These are phyloP conservation scores for Glonium stellatum DNA, from an alignment of 495 filamentous ascomycete species.

Conservation along the genomic window DNA sequence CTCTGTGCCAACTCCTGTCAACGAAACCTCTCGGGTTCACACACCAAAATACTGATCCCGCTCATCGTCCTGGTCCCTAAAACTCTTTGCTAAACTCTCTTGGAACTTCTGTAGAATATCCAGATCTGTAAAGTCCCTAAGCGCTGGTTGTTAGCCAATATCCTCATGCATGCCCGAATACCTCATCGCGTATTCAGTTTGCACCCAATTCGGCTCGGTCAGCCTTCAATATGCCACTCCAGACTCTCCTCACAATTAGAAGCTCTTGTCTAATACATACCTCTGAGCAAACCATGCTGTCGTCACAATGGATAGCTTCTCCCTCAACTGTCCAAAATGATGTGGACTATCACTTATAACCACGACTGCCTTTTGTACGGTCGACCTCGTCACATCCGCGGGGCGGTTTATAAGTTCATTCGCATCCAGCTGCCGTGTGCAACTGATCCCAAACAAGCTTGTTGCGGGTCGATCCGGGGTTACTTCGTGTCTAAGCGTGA, in stretches of 20 bases:
- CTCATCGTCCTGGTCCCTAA: conserved; percentile 61
- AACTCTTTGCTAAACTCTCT: conserved; percentile 68
- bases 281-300: conserved; percentile 94
- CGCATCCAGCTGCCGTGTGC: conserved; percentile 83
- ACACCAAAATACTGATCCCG: conserved; percentile 81
- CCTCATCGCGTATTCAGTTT: background rate
- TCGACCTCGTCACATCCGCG: conserved; percentile 85
- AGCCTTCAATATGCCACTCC: background rate
- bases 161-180: background rate
- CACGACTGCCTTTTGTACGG: conserved; percentile 97
- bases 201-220: background rate
- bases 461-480: conserved; percentile 55
- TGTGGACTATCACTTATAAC: conserved; percentile 83
- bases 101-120: conserved; percentile 81
- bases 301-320: conserved; percentile 81
- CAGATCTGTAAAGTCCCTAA: conserved; percentile 62
- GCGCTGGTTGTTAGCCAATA: background rate
- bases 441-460: conserved; percentile 93
- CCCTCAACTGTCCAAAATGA: conserved; percentile 50
- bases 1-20: background rate
- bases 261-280: conserved; percentile 46
- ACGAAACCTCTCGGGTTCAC: conserved; percentile 8
- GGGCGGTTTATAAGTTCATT: conserved; percentile 67
- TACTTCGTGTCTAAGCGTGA: conserved; percentile 73
- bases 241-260: too few species aligned